Percentiles rank a stretch among this genome's conserved stretches.
Evolutionary conservation across 768 basidiomycete species (phyloP).

Genomic region (Termitomyces sp.): DNA sequence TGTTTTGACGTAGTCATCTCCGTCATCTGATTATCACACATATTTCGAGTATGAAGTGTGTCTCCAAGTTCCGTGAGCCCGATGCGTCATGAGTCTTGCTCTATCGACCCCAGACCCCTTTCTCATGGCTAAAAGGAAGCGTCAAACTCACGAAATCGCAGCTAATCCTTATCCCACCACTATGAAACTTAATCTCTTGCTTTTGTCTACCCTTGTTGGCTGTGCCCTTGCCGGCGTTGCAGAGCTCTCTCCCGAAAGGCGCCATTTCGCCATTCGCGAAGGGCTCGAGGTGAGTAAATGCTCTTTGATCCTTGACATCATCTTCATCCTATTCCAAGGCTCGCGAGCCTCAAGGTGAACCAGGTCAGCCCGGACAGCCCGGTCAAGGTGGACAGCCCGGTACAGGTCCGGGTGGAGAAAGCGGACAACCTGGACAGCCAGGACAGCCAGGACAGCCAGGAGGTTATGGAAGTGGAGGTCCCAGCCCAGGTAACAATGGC

Average conservation of each 20-base stretch:
- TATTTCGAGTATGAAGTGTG: neutral
- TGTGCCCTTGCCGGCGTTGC: slow-evolving; percentile 5
- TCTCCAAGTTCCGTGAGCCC: neutral
- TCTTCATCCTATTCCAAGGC: neutral
- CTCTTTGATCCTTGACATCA: neutral
- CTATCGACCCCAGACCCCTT: slow-evolving; percentile 5
- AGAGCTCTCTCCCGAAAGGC: neutral
- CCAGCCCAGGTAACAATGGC: slow-evolving; percentile 2
- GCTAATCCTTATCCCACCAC: neutral
- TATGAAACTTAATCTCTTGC: slow-evolving; percentile 8
- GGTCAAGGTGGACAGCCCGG: slow-evolving; percentile 8
- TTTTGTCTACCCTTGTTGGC: slow-evolving; percentile 7
- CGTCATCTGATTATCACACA: neutral
- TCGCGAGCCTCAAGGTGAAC: slow-evolving; percentile 6
- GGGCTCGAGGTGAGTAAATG: neutral
- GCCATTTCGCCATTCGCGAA: neutral
- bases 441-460: slow-evolving; percentile 11
- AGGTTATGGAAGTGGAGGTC: neutral
- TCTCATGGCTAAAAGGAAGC: slow-evolving; percentile 7
- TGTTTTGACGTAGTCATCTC: neutral
- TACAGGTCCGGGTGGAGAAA: neutral
- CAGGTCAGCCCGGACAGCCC: slow-evolving; percentile 7
- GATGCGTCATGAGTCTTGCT: slow-evolving; percentile 10
- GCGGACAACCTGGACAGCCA: slow-evolving; percentile 10
- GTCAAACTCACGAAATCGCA: neutral